A percentile compares a stretch with the other conserved stretches of the same genome.
phyloP scores from a whole-genome alignment of 2,329 filamentous ascomycete species.

The Atkinsonella hypoxylon region DNA sequence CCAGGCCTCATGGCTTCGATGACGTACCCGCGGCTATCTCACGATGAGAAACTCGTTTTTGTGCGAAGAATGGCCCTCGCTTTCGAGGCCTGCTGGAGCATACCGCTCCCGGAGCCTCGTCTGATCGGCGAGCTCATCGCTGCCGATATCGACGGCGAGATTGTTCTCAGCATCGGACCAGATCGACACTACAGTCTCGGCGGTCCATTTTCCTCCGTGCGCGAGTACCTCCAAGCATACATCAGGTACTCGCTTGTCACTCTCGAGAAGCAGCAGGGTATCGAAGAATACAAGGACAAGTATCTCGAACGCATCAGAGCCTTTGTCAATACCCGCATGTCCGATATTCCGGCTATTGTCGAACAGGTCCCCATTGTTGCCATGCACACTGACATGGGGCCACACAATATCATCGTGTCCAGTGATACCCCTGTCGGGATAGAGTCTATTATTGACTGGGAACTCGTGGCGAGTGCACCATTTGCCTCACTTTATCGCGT shows the following conservation, averaged over 20 bases:
- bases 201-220: slow-evolving; percentile 11
- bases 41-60: slow-evolving; percentile 9
- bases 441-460: slow-evolving; percentile 10
- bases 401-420: slow-evolving; percentile 10
- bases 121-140: slow-evolving; percentile 12
- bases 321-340: slow-evolving; percentile 6
- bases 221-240: slow-evolving; percentile 10
- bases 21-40: slow-evolving; percentile 8
- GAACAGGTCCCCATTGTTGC: slow-evolving; percentile 9
- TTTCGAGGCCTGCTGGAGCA: slow-evolving; percentile 11
- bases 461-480: slow-evolving; percentile 9
- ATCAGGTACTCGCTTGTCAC: slow-evolving; percentile 6
- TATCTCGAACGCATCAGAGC: slow-evolving; percentile 7
- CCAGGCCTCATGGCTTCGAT: slow-evolving; percentile 7
- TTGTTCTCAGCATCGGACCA: slow-evolving; percentile 9
- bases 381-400: slow-evolving; percentile 10
- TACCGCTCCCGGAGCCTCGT: slow-evolving; percentile 10
- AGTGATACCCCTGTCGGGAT: slow-evolving; percentile 6
- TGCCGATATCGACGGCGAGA: slow-evolving; percentile 3
- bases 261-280: slow-evolving; percentile 8
- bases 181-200: slow-evolving; percentile 11
- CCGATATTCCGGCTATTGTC: slow-evolving; percentile 8
- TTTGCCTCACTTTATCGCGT: slow-evolving; percentile 5
- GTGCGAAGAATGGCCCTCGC: slow-evolving; percentile 11
- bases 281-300: slow-evolving; percentile 7